Percentiles rank a stretch among this genome's conserved stretches.
Evolutionary conservation across 1,284 basidiomycete species (phyloP).

Genomic region (Cryptococcus hybrid): DNA sequence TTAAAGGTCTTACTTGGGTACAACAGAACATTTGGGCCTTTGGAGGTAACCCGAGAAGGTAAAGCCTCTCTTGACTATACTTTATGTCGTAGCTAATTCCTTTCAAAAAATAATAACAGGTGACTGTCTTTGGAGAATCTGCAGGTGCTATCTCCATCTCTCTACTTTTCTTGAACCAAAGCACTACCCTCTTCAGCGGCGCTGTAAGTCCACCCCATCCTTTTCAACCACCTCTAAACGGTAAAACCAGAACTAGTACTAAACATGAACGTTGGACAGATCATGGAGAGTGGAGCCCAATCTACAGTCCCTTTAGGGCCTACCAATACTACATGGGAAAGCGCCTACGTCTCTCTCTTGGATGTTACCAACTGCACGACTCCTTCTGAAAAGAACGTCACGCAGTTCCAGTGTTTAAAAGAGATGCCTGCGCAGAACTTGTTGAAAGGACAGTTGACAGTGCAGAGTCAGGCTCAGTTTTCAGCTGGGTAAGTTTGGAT

Average conservation of each 20-base stretch:
- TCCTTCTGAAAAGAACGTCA: neutral
- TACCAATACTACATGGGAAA: constrained; percentile 29
- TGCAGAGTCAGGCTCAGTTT: constrained; percentile 10
- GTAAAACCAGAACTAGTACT: neutral
- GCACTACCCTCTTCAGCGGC: constrained; percentile 38
- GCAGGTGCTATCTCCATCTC: constrained; percentile 46
- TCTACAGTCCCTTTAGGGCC: constrained; percentile 30
- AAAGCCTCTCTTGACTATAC: neutral
- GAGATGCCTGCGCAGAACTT: constrained; percentile 24
- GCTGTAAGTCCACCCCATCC: constrained; percentile 23
- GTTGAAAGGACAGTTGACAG: constrained; percentile 25
- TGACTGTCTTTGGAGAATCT: constrained; percentile 49
- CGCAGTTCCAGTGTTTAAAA: constrained; percentile 38
- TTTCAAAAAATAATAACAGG: constrained; percentile 5
- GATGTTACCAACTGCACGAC: constrained; percentile 8
- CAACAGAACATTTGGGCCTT: constrained; percentile 52
- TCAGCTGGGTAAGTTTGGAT: constrained; percentile 13
- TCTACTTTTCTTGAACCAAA: constrained; percentile 33
- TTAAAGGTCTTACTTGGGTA: constrained; percentile 54
- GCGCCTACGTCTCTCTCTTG: constrained; percentile 33
- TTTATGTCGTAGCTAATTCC: neutral
- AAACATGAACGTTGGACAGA: constrained; percentile 18
- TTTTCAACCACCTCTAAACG: neutral
- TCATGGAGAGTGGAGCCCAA: constrained; percentile 49
- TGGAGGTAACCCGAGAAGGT: constrained; percentile 53